Conservation (phyloP, 2,329 filamentous ascomycete genomes). For the Pyrenophora seminiperda region DNA sequence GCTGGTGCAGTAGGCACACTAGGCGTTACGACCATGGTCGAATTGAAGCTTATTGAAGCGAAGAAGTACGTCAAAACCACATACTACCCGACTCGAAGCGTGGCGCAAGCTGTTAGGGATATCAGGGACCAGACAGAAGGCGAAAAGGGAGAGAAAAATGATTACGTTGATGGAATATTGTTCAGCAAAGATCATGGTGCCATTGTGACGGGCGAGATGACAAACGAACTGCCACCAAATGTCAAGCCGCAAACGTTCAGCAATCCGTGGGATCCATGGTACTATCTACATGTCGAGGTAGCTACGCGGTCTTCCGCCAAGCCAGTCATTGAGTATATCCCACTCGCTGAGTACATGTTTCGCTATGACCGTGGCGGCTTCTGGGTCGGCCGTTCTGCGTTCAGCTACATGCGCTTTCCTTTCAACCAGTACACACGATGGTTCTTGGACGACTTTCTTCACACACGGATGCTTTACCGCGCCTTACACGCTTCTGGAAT, state of each 20-base stretch:
- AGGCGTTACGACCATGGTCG: conserved; percentile 66
- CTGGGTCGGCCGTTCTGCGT: conserved; percentile 68
- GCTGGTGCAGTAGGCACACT: conserved; percentile 70
- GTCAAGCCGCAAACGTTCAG: conserved; percentile 48
- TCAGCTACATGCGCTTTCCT: conserved; percentile 66
- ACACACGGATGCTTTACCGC: conserved; percentile 68
- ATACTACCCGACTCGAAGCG: conserved; percentile 52
- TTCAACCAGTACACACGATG: conserved; percentile 68
- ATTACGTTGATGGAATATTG: conserved; percentile 59
- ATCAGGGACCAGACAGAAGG: conserved; percentile 47
- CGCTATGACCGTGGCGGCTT: conserved; percentile 73
- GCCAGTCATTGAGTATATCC: conserved; percentile 60
- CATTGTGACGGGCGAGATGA: conserved; percentile 54
- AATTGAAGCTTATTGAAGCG: conserved; percentile 54
- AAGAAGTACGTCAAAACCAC: conserved; percentile 57
- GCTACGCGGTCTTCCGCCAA: conserved; percentile 40
- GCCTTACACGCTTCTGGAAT: conserved; percentile 67
- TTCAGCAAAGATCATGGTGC: conserved; percentile 52
- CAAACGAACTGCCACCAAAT: conserved; percentile 40
- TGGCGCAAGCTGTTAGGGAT: conserved; percentile 51
- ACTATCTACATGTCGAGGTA: conserved; percentile 56
- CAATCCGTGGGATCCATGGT: conserved; percentile 56
- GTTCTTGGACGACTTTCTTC: conserved; percentile 66
- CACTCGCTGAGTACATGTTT: conserved; percentile 70
- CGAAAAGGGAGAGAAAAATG: conserved; percentile 41